A percentile compares a stretch with the other conserved stretches of the same genome.
These are phyloP conservation scores for Tetrahymena borealis DNA, from an alignment of 73 alveolate species.

Conservation along the genomic window DNA sequence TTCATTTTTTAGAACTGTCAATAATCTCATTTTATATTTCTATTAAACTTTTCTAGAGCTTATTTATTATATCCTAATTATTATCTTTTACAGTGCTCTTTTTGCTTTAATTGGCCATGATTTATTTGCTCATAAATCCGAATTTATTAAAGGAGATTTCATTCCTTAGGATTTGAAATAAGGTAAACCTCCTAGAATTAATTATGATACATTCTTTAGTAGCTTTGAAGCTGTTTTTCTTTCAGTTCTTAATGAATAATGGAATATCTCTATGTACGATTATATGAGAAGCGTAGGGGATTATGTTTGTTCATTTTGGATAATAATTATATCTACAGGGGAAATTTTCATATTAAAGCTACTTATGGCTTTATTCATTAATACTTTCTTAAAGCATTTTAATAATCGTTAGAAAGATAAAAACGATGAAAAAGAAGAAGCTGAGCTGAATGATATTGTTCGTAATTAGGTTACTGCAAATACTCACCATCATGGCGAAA, in stretches of 20 bases:
- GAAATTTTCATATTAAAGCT: background rate
- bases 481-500: background rate
- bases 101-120: background rate
- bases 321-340: background rate
- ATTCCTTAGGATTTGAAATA: background rate
- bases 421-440: background rate
- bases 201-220: background rate
- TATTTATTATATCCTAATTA: background rate
- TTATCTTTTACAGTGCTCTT: background rate
- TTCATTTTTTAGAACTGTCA: background rate
- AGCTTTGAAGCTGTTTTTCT: background rate
- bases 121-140: background rate
- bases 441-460: background rate
- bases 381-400: background rate
- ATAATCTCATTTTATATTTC: background rate
- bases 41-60: background rate
- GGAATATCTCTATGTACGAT: background rate
- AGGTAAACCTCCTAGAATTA: background rate
- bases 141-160: background rate
- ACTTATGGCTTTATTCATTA: background rate
- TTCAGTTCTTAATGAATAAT: background rate
- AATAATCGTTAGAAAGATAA: background rate
- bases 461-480: background rate
- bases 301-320: background rate
- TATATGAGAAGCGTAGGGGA: background rate